Percentiles rank a stretch among this genome's conserved stretches.
Conservation (phyloP, 768 basidiomycete genomes). For the Mycena filopes region DNA sequence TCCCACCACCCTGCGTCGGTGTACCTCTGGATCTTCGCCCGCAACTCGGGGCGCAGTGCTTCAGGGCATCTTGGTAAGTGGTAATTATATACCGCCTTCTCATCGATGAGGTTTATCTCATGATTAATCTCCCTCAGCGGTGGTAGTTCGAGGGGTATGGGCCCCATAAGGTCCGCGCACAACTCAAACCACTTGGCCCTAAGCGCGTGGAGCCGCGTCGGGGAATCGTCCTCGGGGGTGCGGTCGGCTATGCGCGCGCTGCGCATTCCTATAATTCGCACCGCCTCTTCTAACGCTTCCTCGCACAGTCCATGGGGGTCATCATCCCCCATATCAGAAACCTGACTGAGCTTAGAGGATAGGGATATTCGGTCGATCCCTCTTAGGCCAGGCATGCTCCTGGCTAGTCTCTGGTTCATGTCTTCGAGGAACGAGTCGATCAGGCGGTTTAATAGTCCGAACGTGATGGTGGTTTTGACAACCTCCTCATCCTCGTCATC, state of each 20-base stretch:
- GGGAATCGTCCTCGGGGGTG: neutral
- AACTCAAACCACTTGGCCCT: conserved; percentile 18
- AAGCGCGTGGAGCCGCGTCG: neutral
- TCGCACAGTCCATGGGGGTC: neutral
- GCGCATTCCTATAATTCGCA: neutral
- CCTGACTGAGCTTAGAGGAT: neutral
- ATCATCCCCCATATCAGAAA: neutral
- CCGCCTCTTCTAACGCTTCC: neutral
- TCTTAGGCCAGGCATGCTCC: too few species aligned
- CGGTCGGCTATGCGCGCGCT: neutral
- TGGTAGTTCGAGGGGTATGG: conserved; percentile 35
- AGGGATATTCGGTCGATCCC: neutral
- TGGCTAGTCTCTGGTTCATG: too few species aligned
- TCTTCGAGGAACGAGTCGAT: too few species aligned
- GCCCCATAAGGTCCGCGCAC: conserved; percentile 31
- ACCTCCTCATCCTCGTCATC: too few species aligned
- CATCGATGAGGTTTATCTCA: conserved; percentile 37
- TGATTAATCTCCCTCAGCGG: conserved; percentile 46
- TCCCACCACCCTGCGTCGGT: conserved; percentile 27
- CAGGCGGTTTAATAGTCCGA: too few species aligned
- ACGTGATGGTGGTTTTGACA: too few species aligned
- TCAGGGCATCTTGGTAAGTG: conserved; percentile 41
- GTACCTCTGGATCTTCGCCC: conserved; percentile 15
- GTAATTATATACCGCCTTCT: conserved; percentile 35
- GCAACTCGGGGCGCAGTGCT: conserved; percentile 23